These are phyloP conservation scores for Globisporangium splendens DNA, from an alignment of 352 stramenopile genomes.

Conservation along the genomic window DNA sequence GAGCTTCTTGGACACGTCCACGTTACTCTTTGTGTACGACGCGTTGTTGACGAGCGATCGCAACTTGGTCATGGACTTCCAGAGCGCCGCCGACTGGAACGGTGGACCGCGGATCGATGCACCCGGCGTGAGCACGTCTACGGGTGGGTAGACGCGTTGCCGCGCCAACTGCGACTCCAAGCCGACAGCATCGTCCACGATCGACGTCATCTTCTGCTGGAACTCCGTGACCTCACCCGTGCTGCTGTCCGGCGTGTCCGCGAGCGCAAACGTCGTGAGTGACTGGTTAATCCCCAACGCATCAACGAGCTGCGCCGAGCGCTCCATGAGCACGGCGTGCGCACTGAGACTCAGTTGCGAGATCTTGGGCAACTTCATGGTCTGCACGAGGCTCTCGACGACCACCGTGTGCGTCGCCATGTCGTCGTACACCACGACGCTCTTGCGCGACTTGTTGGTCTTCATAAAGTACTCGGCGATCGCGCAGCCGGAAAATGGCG, in stretches of 20 bases:
- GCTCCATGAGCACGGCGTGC: slow-evolving; percentile 73
- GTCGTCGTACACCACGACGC: slow-evolving; percentile 80
- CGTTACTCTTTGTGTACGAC: slow-evolving; percentile 52
- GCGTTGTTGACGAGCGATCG: slow-evolving; percentile 62
- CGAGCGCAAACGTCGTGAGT: slow-evolving; percentile 65
- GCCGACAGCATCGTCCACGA: slow-evolving; percentile 68
- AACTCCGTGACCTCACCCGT: slow-evolving; percentile 49
- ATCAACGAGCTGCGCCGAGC: slow-evolving; percentile 61
- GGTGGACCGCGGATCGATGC: slow-evolving; percentile 63
- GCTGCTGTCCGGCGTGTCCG: slow-evolving; percentile 51
- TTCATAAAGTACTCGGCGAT: slow-evolving; percentile 72
- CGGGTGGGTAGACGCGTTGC: slow-evolving; percentile 62
- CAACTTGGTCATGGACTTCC: slow-evolving; percentile 57
- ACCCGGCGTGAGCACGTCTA: slow-evolving; percentile 62
- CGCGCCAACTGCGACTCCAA: slow-evolving; percentile 45
- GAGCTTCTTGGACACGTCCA: slow-evolving; percentile 51
- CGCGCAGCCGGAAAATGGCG: slow-evolving; percentile 74
- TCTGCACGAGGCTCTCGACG: slow-evolving; percentile 71
- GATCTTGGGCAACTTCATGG: slow-evolving; percentile 56
- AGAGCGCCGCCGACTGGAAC: slow-evolving; percentile 74
- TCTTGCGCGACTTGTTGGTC: slow-evolving; percentile 32
- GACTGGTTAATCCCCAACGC: slow-evolving; percentile 30
- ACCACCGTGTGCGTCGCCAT: slow-evolving; percentile 67
- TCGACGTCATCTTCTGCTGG: slow-evolving; percentile 57
- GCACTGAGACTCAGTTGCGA: slow-evolving; percentile 62